Evolutionary conservation across 495 filamentous ascomycete genomes (phyloP).

Genomic region (Penicillium robsamsonii): DNA sequence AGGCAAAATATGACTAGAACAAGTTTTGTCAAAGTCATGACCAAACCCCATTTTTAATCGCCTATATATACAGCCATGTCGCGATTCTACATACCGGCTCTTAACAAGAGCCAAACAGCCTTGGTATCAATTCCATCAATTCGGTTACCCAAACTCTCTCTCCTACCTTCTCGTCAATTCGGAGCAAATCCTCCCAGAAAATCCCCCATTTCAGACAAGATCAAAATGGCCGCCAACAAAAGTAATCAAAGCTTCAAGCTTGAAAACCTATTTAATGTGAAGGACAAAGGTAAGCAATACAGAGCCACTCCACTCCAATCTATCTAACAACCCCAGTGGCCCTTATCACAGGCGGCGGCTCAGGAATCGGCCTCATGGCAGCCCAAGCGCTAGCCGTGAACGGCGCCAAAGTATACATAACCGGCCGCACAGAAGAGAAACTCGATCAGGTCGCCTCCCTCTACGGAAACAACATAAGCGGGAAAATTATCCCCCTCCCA

Average conservation of each 20-base stretch:
- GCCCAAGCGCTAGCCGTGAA: conserved; percentile 60
- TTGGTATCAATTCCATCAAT: neutral
- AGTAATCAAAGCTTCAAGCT: conserved; percentile 53
- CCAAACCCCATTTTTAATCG: neutral
- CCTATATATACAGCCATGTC: conserved; percentile 3
- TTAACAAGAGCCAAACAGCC: neutral
- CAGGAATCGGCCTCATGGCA: conserved; percentile 53
- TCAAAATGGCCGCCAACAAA: conserved; percentile 21
- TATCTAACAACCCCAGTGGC: conserved; percentile 38
- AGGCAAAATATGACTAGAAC: neutral
- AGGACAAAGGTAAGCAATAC: conserved; percentile 37
- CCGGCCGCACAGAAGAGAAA: conserved; percentile 55
- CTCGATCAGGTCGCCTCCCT: conserved; percentile 51
- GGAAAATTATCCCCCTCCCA: conserved; percentile 56
- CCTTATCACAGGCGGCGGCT: conserved; percentile 55
- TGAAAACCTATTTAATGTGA: conserved; percentile 54
- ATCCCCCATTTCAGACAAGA: neutral
- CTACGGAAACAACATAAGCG: conserved; percentile 44
- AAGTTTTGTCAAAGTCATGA: conserved; percentile 3
- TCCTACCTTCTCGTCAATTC: neutral
- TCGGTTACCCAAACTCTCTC: neutral
- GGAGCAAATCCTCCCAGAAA: neutral
- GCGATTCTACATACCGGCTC: neutral
- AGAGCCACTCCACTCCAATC: neutral
- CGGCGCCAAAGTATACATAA: conserved; percentile 59